Base-by-base conservation (phyloP, 306 rosid genomes). In the Quercus rubra region DNA sequence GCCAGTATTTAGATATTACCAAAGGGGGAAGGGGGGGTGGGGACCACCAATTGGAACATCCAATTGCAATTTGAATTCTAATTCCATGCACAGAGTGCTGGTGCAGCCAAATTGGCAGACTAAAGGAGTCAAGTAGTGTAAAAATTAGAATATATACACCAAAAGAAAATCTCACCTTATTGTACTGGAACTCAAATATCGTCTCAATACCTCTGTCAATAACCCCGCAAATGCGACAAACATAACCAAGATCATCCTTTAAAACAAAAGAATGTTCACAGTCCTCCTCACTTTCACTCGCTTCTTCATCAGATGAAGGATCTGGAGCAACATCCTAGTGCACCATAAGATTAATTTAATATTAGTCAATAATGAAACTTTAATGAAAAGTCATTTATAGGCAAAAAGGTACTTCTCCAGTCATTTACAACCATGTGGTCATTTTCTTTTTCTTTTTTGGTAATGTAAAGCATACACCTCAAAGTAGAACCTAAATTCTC, bases 171-270 rank as follows among this genome's bases (percentile, higher is more conserved):
- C 75, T 38, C 72, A 85, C 91, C 89, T 87, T 89, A 88, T 71
- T 80, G 82, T 89, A 95, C 80, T 90, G 97, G 76, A 89, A 95
- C 92, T 95, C 99, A 80, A 93, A 91, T 66, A 95, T 90, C 43
- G 90, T 89, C 74, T 95, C 99, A 55, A 95, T 95, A 55, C 86
- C 85, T 79, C 80, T 87, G 81, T 80, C 93, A 57, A 95, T 88
- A 62, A 91, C 81, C 76, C 99, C 98, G 80, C 99, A 95, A 71
- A 93, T 83, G 1, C 98, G 98, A 55, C 98, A 95, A 80, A 93
- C 99, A 79, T 89, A 88, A 56, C 99, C 99, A 80, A 93, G 75
- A 80, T 95, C 99, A 46, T 95, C 99, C 86, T 91, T 95, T 61
- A 95, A 86, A 82, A 95, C 85, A 75, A 83, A 95, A 83, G 96